Evolutionary conservation across 2,329 filamentous ascomycete species (phyloP).

Genomic region (Epichloe elymi): DNA sequence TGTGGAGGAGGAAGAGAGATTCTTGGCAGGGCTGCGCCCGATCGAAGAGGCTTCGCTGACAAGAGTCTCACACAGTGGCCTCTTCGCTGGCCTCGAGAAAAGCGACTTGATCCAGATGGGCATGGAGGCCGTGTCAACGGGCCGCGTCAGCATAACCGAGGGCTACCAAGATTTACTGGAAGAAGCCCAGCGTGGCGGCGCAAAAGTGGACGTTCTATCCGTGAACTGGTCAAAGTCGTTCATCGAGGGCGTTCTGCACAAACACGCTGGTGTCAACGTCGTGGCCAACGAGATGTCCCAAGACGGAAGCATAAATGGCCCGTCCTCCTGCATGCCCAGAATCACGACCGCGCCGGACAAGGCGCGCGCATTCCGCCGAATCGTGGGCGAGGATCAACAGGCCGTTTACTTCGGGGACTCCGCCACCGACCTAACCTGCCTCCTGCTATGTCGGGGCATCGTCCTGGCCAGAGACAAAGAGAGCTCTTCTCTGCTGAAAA

Average conservation of each 20-base stretch:
- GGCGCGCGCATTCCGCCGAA: slow-evolving; percentile 24
- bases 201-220: slow-evolving; percentile 32
- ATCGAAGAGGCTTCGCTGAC: slow-evolving; percentile 34
- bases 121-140: slow-evolving; percentile 18
- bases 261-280: slow-evolving; percentile 18
- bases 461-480: slow-evolving; percentile 28
- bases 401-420: slow-evolving; percentile 47
- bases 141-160: slow-evolving; percentile 21
- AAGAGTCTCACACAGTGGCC: slow-evolving; percentile 27
- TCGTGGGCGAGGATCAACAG: slow-evolving; percentile 11
- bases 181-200: slow-evolving; percentile 16
- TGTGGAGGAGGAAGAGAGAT: slow-evolving; percentile 27
- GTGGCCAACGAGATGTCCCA: slow-evolving; percentile 30
- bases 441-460: slow-evolving; percentile 30
- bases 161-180: slow-evolving; percentile 26
- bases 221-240: slow-evolving; percentile 39
- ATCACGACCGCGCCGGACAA: slow-evolving; percentile 33
- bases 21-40: slow-evolving; percentile 27
- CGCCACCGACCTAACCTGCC: slow-evolving; percentile 41
- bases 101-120: slow-evolving; percentile 26
- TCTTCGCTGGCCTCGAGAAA: slow-evolving; percentile 30
- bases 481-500: slow-evolving; percentile 20
- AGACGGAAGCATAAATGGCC: slow-evolving; percentile 29
- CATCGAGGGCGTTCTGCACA: slow-evolving; percentile 30
- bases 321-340: slow-evolving; percentile 15